Percentiles rank a stretch among this genome's conserved stretches.
Evolutionary conservation across 768 basidiomycete genomes (phyloP).

Genomic region (Russula foetens): DNA sequence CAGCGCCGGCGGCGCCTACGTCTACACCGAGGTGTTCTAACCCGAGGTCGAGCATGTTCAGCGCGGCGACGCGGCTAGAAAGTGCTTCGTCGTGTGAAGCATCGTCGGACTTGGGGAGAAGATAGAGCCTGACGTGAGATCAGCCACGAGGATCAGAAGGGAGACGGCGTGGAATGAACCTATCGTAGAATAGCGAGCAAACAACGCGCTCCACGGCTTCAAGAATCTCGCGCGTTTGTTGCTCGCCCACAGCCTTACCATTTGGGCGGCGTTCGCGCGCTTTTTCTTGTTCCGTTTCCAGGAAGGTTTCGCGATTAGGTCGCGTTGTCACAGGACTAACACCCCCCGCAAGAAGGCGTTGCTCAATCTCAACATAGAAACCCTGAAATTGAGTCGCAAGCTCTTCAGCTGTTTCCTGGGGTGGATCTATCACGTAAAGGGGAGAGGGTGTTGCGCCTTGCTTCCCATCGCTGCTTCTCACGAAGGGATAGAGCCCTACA

Average conservation of each 20-base stretch:
- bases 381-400: slow-evolving; percentile 51
- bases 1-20: slow-evolving; percentile 42
- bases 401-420: slow-evolving; percentile 45
- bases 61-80: slow-evolving; percentile 79
- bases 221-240: slow-evolving; percentile 46
- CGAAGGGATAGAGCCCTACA: slow-evolving; percentile 48
- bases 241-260: slow-evolving; percentile 27
- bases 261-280: slow-evolving; percentile 7
- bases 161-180: slow-evolving; percentile 36
- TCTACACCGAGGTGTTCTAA: slow-evolving; percentile 87
- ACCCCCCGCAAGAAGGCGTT: slow-evolving; percentile 42
- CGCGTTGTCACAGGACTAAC: slow-evolving; percentile 29
- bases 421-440: slow-evolving; percentile 35
- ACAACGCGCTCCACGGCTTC: slow-evolving; percentile 69
- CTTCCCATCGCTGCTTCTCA: slow-evolving; percentile 24
- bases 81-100: slow-evolving; percentile 84
- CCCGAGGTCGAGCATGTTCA: slow-evolving; percentile 85
- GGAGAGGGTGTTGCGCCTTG: slow-evolving; percentile 7
- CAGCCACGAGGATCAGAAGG: background rate
- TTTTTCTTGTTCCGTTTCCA: slow-evolving; percentile 21
- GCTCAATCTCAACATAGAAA: slow-evolving; percentile 61
- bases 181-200: slow-evolving; percentile 74
- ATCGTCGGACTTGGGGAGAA: slow-evolving; percentile 68
- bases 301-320: slow-evolving; percentile 16
- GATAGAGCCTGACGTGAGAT: slow-evolving; percentile 54